A percentile compares a stretch with the other conserved stretches of the same genome.
phyloP scores from a whole-genome alignment of 371 early-diverging fungal genomes.

The Mortierella sp. region DNA sequence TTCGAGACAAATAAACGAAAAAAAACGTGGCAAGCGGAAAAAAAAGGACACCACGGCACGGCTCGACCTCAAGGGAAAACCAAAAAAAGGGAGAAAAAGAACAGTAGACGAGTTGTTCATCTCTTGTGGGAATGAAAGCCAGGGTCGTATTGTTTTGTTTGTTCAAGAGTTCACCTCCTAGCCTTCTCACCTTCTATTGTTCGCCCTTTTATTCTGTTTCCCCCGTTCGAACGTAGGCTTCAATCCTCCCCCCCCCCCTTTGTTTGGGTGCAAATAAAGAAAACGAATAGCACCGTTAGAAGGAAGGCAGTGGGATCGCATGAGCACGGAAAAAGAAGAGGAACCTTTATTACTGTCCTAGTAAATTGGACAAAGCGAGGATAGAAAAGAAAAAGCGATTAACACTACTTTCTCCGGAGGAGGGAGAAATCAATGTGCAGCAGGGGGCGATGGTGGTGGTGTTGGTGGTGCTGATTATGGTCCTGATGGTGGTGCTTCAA shows the following conservation, averaged over 20 bases:
- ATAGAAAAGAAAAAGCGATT: background rate
- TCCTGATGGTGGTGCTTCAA: background rate
- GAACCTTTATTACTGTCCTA: background rate
- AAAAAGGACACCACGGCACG: background rate
- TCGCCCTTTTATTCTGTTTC: background rate
- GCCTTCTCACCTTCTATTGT: background rate
- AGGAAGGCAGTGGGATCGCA: background rate
- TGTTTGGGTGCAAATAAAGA: background rate
- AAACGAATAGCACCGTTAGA: background rate
- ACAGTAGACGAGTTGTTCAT: slow-evolving; percentile 1
- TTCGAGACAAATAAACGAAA: background rate
- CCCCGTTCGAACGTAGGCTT: no score
- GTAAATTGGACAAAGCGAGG: background rate
- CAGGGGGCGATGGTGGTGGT: background rate
- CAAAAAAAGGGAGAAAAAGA: background rate
- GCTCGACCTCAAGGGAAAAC: background rate
- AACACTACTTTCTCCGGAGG: background rate
- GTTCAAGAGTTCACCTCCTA: background rate
- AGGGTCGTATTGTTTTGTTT: background rate
- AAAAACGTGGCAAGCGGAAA: slow-evolving; percentile 2
- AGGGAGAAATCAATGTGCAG: background rate
- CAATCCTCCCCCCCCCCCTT: slow-evolving; percentile 3
- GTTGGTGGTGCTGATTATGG: background rate
- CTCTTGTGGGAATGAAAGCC: background rate
- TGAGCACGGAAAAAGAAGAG: background rate